A percentile compares a stretch with the other conserved stretches of the same genome.
These are phyloP conservation scores for Ophiobolus disseminans DNA, from an alignment of 2,329 filamentous ascomycete species.

Conservation along the genomic window DNA sequence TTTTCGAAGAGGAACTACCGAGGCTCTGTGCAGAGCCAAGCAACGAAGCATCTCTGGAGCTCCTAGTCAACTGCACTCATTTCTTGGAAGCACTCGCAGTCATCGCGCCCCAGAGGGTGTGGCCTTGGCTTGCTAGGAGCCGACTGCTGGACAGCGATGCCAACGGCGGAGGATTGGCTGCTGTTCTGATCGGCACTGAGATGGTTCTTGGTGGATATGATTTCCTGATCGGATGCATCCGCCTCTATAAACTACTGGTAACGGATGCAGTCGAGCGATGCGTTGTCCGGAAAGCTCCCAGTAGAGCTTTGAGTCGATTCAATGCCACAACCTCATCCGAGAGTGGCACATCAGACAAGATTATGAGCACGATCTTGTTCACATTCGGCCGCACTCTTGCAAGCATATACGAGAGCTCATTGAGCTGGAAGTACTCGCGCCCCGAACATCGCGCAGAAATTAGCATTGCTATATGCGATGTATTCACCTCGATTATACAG, in stretches of 20 bases:
- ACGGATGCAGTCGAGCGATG: constrained; percentile 76
- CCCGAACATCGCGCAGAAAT: constrained; percentile 73
- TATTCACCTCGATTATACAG: constrained; percentile 74
- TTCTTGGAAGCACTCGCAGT: constrained; percentile 78
- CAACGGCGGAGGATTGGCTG: constrained; percentile 76
- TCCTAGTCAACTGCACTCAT: constrained; percentile 77
- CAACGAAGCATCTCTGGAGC: constrained; percentile 67
- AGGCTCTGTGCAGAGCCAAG: constrained; percentile 61
- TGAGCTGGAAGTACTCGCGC: constrained; percentile 81
- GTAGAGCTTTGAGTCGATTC: constrained; percentile 60
- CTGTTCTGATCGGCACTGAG: constrained; percentile 83
- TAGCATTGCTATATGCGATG: constrained; percentile 69
- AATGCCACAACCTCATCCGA: constrained; percentile 59
- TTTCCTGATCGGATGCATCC: constrained; percentile 76
- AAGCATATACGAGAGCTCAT: constrained; percentile 84
- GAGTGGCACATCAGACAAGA: constrained; percentile 78
- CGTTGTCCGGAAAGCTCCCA: constrained; percentile 68
- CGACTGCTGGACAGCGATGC: constrained; percentile 79
- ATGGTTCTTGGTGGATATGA: constrained; percentile 77
- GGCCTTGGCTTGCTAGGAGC: constrained; percentile 87
- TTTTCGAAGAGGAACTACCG: constrained; percentile 74
- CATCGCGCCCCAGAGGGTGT: constrained; percentile 81
- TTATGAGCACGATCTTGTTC: constrained; percentile 73
- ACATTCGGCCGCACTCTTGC: constrained; percentile 78
- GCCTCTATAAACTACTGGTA: constrained; percentile 76